Conservation (phyloP, 1,284 basidiomycete genomes). For the Irpex lacteus region DNA sequence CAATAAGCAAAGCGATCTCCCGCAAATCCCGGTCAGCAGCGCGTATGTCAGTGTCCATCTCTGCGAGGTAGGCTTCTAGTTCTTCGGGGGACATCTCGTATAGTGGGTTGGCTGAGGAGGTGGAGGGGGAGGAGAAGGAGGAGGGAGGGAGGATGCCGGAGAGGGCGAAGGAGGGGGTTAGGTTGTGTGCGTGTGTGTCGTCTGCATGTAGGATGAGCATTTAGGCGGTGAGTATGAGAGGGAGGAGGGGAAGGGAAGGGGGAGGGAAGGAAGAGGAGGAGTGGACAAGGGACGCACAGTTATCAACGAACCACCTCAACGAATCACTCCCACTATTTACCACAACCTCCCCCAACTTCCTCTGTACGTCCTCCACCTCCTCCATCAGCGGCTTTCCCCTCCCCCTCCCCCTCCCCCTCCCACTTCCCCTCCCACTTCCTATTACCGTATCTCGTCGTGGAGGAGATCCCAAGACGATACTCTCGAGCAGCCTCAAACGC, state of each 20-base stretch:
- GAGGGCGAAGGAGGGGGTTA: conserved; percentile 71
- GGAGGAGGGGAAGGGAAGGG: not conserved
- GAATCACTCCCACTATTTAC: conserved; percentile 62
- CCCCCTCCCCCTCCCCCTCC: no score
- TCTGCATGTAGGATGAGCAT: conserved; percentile 46
- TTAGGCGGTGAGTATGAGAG: no score
- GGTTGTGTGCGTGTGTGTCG: conserved; percentile 67
- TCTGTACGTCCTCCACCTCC: conserved; percentile 59
- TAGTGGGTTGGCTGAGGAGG: no score
- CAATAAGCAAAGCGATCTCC: conserved; percentile 67
- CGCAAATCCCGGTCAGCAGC: conserved; percentile 75
- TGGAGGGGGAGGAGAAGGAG: conserved; percentile 29
- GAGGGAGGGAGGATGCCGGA: conserved; percentile 50
- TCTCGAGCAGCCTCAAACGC: conserved; percentile 73
- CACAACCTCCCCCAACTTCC: conserved; percentile 50
- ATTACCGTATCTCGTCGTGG: no score
- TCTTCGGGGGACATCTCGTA: no score
- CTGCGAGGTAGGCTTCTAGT: conserved; percentile 28
- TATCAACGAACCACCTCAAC: conserved; percentile 61
- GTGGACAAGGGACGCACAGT: conserved; percentile 57
- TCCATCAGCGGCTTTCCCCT: conserved; percentile 53
- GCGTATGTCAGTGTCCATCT: conserved; percentile 80
- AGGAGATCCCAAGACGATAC: conserved; percentile 59
- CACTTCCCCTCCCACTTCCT: no score
- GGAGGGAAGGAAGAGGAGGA: conserved; percentile 3